phyloP scores from a whole-genome alignment of 1,139 yeast genomes.

The Barnettozyma hawaiiensis region DNA sequence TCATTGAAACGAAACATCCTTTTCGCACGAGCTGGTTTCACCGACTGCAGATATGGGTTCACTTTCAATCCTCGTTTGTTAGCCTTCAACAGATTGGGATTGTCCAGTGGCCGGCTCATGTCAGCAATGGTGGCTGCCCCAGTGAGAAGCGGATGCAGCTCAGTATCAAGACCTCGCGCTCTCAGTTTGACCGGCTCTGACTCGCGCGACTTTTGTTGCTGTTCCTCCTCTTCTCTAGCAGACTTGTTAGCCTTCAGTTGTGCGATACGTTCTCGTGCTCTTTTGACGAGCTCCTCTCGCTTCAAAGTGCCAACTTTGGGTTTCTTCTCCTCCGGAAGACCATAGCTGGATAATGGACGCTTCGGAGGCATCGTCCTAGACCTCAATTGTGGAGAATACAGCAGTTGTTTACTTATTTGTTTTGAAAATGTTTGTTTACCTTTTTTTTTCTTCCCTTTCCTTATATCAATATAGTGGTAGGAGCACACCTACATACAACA shows the following conservation, averaged over 20 bases:
- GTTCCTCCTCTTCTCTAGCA: conserved; percentile 1
- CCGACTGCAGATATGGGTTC: conserved; percentile 52
- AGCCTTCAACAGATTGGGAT: conserved; percentile 23
- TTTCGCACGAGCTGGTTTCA: conserved; percentile 29
- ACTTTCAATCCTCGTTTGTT: conserved; percentile 38
- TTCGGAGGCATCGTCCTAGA: conserved; percentile 1
- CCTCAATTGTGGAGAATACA: background rate
- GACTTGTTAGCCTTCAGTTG: conserved; percentile 13
- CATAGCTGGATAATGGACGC: background rate
- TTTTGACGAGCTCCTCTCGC: conserved; percentile 17
- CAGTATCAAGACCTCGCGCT: conserved; percentile 45
- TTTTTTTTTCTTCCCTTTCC: background rate
- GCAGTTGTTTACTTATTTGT: no score
- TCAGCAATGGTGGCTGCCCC: conserved; percentile 18
- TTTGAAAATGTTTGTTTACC: no score
- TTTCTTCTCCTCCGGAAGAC: conserved; percentile 6
- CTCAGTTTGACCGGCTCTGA: background rate
- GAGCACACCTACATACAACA: background rate
- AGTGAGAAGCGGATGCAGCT: conserved; percentile 55
- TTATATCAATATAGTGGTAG: background rate
- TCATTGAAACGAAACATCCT: conserved; percentile 46
- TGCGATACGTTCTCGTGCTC: conserved; percentile 24
- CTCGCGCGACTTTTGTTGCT: background rate
- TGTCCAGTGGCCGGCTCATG: conserved; percentile 16
- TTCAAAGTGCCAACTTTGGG: background rate